Conservation (phyloP, 2,329 filamentous ascomycete species). For the Diaporthe ampelina region DNA sequence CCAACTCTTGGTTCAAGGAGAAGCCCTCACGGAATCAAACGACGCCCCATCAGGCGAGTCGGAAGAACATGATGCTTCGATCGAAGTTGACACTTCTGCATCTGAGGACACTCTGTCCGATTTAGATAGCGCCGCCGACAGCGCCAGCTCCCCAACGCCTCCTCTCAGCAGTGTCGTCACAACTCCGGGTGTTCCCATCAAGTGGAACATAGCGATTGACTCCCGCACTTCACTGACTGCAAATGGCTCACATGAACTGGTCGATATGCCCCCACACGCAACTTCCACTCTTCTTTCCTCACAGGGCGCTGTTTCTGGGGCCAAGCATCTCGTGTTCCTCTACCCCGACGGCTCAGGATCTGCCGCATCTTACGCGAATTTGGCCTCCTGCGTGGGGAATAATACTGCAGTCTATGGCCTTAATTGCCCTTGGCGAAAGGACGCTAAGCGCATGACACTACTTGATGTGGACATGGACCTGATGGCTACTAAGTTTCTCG, state of each 20-base stretch:
- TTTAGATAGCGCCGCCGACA: neutral
- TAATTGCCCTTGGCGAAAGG: conserved; percentile 18
- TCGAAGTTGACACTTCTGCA: neutral
- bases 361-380: conserved; percentile 6
- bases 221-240: neutral
- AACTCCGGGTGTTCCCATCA: neutral
- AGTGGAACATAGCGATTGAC: neutral
- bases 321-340: conserved; percentile 22
- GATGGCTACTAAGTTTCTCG: conserved; percentile 9
- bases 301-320: neutral
- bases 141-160: neutral
- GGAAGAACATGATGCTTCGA: neutral
- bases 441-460: neutral
- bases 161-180: conserved; percentile 17
- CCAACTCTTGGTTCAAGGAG: neutral
- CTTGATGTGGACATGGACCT: conserved; percentile 2
- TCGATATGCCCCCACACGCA: neutral
- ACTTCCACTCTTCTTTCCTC: conserved; percentile 2
- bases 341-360: conserved; percentile 34
- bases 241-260: neutral
- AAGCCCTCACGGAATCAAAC: neutral
- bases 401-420: conserved; percentile 12
- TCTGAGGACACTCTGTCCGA: neutral
- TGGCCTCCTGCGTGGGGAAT: neutral
- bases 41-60: neutral